Conservation (phyloP, 129 eudicot species). For the Tanacetum coccineum region DNA sequence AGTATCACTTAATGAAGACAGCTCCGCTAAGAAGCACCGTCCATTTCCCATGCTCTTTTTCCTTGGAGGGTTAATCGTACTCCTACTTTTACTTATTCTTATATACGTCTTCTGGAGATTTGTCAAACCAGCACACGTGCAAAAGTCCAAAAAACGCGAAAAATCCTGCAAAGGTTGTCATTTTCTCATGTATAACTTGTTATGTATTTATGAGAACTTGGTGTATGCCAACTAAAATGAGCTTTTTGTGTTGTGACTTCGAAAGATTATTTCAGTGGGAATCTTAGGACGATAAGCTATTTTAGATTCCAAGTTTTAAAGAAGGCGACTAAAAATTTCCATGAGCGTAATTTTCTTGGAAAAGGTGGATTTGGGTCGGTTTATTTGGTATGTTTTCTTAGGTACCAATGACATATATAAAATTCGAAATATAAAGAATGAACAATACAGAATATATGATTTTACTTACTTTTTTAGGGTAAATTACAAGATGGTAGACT, state of each 20-base stretch:
- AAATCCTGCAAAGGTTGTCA: constrained; percentile 31
- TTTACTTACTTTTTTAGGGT: constrained; percentile 33
- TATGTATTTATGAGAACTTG: neutral
- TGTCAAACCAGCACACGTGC: constrained; percentile 26
- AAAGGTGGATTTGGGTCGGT: constrained; percentile 74
- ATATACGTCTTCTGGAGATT: constrained; percentile 36
- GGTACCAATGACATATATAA: neutral
- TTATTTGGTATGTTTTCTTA: constrained; percentile 39
- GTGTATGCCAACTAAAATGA: neutral
- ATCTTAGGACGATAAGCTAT: constrained; percentile 44
- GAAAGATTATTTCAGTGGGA: constrained; percentile 40
- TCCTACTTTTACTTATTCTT: constrained; percentile 38
- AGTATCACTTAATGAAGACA: constrained; percentile 20
- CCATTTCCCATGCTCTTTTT: constrained; percentile 33
- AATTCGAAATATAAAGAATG: neutral
- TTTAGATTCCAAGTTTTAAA: constrained; percentile 43
- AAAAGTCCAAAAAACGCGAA: constrained; percentile 16
- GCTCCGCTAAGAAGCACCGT: constrained; percentile 27
- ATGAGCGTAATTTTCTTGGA: constrained; percentile 55
- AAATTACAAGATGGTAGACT: constrained; percentile 53
- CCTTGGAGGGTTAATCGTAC: constrained; percentile 48
- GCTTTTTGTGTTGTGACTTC: constrained; percentile 14
- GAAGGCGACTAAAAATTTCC: constrained; percentile 66
- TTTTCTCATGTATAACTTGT: neutral
- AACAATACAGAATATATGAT: neutral